Evolutionary conservation across 1,284 basidiomycete species (phyloP).

Genomic region (Xerocomus minutiporus): DNA sequence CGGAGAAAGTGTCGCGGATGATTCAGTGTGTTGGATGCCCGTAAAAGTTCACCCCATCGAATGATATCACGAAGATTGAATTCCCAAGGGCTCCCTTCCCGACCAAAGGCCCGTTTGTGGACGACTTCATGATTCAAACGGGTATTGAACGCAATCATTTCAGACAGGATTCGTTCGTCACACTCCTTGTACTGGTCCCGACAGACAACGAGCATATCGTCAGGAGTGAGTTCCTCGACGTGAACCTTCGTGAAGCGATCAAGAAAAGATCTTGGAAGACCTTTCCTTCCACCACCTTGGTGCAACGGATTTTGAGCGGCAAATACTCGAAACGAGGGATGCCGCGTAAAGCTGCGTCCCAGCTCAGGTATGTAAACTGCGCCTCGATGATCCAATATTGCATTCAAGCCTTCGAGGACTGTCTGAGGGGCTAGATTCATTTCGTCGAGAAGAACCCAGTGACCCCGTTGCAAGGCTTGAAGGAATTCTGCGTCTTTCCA

Average conservation of each 20-base stretch:
- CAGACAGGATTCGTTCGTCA: slow-evolving; percentile 49
- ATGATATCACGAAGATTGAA: slow-evolving; percentile 97
- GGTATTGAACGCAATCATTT: slow-evolving; percentile 86
- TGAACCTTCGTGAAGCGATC: slow-evolving; percentile 99
- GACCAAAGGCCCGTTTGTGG: slow-evolving; percentile 66
- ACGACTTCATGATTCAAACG: slow-evolving; percentile 70
- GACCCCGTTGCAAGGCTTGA: slow-evolving; percentile 85
- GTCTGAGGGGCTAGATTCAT: slow-evolving; percentile 98
- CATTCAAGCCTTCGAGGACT: slow-evolving; percentile 95
- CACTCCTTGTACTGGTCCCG: slow-evolving; percentile 68
- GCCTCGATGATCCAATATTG: slow-evolving; percentile 94
- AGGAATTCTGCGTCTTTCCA: slow-evolving; percentile 99
- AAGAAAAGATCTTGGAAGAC: slow-evolving; percentile 94
- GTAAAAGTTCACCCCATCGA: slow-evolving; percentile 77
- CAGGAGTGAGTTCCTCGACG: slow-evolving; percentile 78
- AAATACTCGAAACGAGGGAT: slow-evolving; percentile 93
- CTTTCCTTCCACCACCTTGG: slow-evolving; percentile 97
- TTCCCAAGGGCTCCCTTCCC: slow-evolving; percentile 93
- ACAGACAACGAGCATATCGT: slow-evolving; percentile 82
- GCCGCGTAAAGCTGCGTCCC: slow-evolving; percentile 82
- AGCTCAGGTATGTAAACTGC: slow-evolving; percentile 95
- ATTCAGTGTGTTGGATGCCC: slow-evolving; percentile 38
- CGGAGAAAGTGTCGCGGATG: slow-evolving; percentile 49
- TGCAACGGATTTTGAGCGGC: slow-evolving; percentile 96
- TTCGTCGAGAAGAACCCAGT: slow-evolving; percentile 97